These are phyloP conservation scores for Hericium coralloides DNA, from an alignment of 768 basidiomycete genomes.

Conservation along the genomic window DNA sequence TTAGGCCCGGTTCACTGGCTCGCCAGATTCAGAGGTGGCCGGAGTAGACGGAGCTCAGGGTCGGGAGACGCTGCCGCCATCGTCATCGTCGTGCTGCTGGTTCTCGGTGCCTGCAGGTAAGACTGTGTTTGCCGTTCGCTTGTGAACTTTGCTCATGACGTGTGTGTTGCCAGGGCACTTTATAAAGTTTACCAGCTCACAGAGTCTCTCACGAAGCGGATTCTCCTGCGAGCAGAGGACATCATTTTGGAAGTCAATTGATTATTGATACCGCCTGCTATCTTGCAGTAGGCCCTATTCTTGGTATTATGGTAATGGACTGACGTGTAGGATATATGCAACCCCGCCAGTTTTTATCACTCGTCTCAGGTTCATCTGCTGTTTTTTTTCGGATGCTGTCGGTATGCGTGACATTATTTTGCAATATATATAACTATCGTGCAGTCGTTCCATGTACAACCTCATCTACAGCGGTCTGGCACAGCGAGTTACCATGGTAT, in stretches of 20 bases:
- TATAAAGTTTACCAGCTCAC: conserved; percentile 63
- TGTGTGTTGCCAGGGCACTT: conserved; percentile 42
- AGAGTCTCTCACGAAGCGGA: conserved; percentile 44
- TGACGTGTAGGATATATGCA: no score
- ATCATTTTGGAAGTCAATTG: conserved; percentile 69
- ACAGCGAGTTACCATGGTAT: neutral
- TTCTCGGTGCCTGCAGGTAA: conserved; percentile 57
- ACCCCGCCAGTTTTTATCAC: no score
- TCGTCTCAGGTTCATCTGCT: no score
- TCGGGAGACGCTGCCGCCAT: conserved; percentile 58
- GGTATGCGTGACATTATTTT: conserved; percentile 1
- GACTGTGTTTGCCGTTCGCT: conserved; percentile 9
- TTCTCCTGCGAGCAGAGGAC: conserved; percentile 67
- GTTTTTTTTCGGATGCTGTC: no score
- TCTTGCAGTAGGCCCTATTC: no score
- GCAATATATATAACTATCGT: neutral
- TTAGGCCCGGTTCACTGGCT: conserved; percentile 64
- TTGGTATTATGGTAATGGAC: no score
- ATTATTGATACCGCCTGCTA: neutral
- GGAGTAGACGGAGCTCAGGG: conserved; percentile 37
- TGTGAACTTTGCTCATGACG: conserved; percentile 5
- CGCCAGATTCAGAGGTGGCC: conserved; percentile 52
- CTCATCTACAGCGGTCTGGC: neutral
- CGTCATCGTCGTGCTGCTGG: conserved; percentile 50
- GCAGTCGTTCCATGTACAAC: neutral